Evolutionary conservation across 441 rosid species (phyloP).

Genomic region (Breynia disticha): DNA sequence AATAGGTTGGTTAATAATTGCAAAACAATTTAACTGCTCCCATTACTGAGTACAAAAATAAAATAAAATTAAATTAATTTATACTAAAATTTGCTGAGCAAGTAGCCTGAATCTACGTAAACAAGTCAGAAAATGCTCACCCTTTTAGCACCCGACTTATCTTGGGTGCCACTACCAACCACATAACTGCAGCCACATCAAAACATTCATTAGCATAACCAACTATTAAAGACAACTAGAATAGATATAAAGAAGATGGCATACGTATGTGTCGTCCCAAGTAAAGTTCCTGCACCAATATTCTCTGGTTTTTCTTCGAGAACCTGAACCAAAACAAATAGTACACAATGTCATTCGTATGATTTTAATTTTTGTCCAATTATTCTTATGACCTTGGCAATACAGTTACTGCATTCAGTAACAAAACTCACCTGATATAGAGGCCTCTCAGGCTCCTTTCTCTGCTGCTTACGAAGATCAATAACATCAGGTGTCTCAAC

Average conservation of each 20-base stretch:
- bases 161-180: constrained; percentile 73
- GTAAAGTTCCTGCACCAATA: constrained; percentile 80
- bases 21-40: too few species aligned
- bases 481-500: constrained; percentile 98
- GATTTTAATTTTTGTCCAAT: too few species aligned
- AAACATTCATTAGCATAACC: not conserved
- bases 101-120: not conserved
- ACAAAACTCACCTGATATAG: constrained; percentile 67
- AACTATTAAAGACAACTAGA: not conserved
- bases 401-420: not conserved
- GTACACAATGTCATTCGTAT: too few species aligned
- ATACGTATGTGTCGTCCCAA: constrained; percentile 92
- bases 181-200: constrained; percentile 40
- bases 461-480: constrained; percentile 94
- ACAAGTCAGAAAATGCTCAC: constrained; percentile 31
- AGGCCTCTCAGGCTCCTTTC: constrained; percentile 94
- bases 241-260: constrained; percentile 1
- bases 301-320: constrained; percentile 85
- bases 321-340: constrained; percentile 33
- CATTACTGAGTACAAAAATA: not conserved
- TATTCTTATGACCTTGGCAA: not conserved
- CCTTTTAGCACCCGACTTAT: constrained; percentile 83
- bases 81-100: not conserved
- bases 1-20: not conserved
- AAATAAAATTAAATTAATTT: not conserved